Percentiles rank a stretch among this genome's conserved stretches.
Evolutionary conservation across 2,329 filamentous ascomycete species (phyloP).

Genomic region (Penicillium sp.): DNA sequence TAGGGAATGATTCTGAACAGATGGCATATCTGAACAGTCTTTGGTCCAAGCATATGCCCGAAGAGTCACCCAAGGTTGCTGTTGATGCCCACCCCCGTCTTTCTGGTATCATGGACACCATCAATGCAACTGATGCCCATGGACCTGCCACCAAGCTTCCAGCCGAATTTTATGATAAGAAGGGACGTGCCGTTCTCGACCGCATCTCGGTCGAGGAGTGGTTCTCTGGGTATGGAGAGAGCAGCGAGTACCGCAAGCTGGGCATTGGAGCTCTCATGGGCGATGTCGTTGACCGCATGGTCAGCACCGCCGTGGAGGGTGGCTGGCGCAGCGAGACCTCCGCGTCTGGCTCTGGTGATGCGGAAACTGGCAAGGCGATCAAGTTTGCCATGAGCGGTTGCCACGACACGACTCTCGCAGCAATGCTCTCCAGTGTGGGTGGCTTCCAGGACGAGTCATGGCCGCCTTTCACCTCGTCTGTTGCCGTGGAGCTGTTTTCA

Average conservation of each 20-base stretch:
- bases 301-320: slow-evolving; percentile 63
- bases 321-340: slow-evolving; percentile 54
- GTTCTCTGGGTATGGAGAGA: slow-evolving; percentile 85
- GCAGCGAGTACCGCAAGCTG: slow-evolving; percentile 79
- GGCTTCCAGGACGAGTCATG: slow-evolving; percentile 73
- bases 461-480: slow-evolving; percentile 91
- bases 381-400: slow-evolving; percentile 82
- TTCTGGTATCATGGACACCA: slow-evolving; percentile 89
- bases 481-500: slow-evolving; percentile 88
- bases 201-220: slow-evolving; percentile 84
- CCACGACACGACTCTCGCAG: slow-evolving; percentile 91
- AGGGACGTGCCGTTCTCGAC: slow-evolving; percentile 68
- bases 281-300: slow-evolving; percentile 76
- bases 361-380: slow-evolving; percentile 49
- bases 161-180: slow-evolving; percentile 80
- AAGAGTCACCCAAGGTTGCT: slow-evolving; percentile 66
- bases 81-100: slow-evolving; percentile 83
- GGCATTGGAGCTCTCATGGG: slow-evolving; percentile 85
- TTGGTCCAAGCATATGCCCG: slow-evolving; percentile 84
- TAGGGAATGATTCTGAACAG: slow-evolving; percentile 70
- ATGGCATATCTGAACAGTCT: slow-evolving; percentile 80
- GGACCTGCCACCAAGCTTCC: slow-evolving; percentile 78
- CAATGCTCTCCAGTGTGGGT: slow-evolving; percentile 74
- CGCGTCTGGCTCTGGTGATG: slow-evolving; percentile 50
- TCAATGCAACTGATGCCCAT: slow-evolving; percentile 87